Base-by-base conservation (phyloP, 148 eudicot genomes). In the Nepenthes mirabilis region DNA sequence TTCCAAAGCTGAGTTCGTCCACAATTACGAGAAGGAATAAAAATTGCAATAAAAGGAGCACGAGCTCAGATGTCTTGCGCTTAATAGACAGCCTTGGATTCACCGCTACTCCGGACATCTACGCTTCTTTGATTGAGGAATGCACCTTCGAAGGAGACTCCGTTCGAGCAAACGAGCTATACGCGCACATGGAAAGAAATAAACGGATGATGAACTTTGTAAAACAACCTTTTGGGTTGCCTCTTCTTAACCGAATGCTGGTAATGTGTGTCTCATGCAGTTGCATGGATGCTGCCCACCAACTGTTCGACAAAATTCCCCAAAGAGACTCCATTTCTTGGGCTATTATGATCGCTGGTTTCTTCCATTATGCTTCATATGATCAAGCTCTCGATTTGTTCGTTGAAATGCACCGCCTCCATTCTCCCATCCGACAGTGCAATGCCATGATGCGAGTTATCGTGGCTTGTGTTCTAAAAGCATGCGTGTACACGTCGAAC, bases 291-390 rank as follows among this genome's bases (percentile, higher is more conserved):
- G 11, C 49, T 74, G 89, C 96, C 6, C 74, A 47, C 70, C 68
- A 79, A 5, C 33, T 86, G 85, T 86, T 90, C 33, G 95, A 87
- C 35, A 68, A 72, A 79, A 90, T 84, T 86, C 47, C 70, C 32
- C 64, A 48, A 1, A 72, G 75, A 52, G 80, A 82, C 64, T 80
- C 59, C 53, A 69, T 80, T 69, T 80, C 83, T n/a, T 80, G 89
- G 80, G 82, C 83, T 8, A 52, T 70, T 1, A 61, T 90, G 75
- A 77, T 86, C 57, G 74, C 74, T 33, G 85, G 79, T 37, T 51
- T 62, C 47, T 43, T 67, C 33, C 74, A 74, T 6, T 59, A 45
- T 56, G 69, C 64, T 43, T 58, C 59, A 23, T 71, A 68, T 64
- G 67, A 51, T 2, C 69, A 80, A 65, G 79, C 66, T 34, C 40